These are phyloP conservation scores for Ustilago tritici DNA, from an alignment of 1,284 basidiomycete species.

Conservation along the genomic window DNA sequence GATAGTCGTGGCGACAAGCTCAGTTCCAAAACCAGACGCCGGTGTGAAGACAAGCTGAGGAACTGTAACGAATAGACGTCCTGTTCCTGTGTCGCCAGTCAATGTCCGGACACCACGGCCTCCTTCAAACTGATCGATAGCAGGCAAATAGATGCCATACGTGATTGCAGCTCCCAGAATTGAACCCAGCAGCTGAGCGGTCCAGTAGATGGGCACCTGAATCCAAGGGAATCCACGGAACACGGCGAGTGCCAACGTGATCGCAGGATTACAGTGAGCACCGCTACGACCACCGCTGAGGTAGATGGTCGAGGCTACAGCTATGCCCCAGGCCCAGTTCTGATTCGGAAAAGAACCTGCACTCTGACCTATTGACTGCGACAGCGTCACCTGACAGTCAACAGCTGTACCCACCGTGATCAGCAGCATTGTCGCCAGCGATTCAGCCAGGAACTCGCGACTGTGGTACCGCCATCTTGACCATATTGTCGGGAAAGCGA, in stretches of 20 bases:
- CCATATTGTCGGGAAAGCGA: constrained; percentile 30
- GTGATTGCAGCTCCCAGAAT: constrained; percentile 78
- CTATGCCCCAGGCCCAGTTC: constrained; percentile 60
- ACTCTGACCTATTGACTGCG: constrained; percentile 29
- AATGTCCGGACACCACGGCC: constrained; percentile 77
- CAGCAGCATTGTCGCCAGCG: constrained; percentile 43
- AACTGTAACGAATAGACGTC: constrained; percentile 80
- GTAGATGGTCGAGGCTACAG: constrained; percentile 58
- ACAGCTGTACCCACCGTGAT: constrained; percentile 60
- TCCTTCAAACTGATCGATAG: constrained; percentile 80
- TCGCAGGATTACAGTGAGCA: constrained; percentile 53
- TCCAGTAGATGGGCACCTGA: constrained; percentile 80
- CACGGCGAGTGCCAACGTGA: constrained; percentile 77
- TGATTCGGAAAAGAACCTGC: constrained; percentile 44
- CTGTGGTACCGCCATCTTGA: constrained; percentile 30
- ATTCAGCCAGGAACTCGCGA: constrained; percentile 36
- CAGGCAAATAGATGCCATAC: constrained; percentile 82
- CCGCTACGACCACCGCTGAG: constrained; percentile 58
- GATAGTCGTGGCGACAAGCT: constrained; percentile 56
- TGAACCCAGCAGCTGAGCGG: constrained; percentile 80
- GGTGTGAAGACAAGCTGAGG: constrained; percentile 64
- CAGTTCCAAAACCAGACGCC: constrained; percentile 41
- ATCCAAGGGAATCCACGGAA: constrained; percentile 82
- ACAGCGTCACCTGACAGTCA: constrained; percentile 60
- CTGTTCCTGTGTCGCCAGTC: constrained; percentile 72